A percentile compares a stretch with the other conserved stretches of the same genome.
These are phyloP conservation scores for Ramaria sp. DNA, from an alignment of 768 basidiomycete genomes.

Conservation along the genomic window DNA sequence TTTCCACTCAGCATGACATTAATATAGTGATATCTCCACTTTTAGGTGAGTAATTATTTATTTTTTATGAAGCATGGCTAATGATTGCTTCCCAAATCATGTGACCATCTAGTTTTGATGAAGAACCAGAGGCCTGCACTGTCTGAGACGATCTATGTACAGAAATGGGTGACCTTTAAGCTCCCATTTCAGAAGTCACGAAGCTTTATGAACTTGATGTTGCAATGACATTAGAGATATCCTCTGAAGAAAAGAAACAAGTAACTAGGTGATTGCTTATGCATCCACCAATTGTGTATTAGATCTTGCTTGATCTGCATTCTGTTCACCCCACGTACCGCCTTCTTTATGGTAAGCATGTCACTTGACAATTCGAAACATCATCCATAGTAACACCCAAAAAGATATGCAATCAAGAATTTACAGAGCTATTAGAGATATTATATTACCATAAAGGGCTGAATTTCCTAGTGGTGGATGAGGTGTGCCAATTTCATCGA, in stretches of 20 bases:
- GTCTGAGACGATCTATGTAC: background rate
- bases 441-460: slow-evolving; percentile 47
- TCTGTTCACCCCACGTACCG: slow-evolving; percentile 48
- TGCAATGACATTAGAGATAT: slow-evolving; percentile 58
- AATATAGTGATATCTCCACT: slow-evolving; percentile 72
- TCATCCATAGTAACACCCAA: slow-evolving; percentile 59
- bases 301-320: slow-evolving; percentile 55
- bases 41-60: slow-evolving; percentile 36
- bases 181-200: slow-evolving; percentile 40
- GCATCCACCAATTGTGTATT: background rate
- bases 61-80: background rate
- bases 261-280: slow-evolving; percentile 23
- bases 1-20: slow-evolving; percentile 45
- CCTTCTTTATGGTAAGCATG: slow-evolving; percentile 59
- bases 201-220: slow-evolving; percentile 40
- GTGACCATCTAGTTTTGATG: slow-evolving; percentile 54
- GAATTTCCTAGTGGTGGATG: slow-evolving; percentile 71
- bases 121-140: slow-evolving; percentile 49
- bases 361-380: background rate
- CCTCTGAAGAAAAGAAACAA: slow-evolving; percentile 38
- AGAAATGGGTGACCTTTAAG: background rate
- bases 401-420: slow-evolving; percentile 44
- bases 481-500: slow-evolving; percentile 32
- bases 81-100: background rate
- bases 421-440: slow-evolving; percentile 36